Conservation (phyloP, 1,284 basidiomycete species). For the Leccinum huronense region DNA sequence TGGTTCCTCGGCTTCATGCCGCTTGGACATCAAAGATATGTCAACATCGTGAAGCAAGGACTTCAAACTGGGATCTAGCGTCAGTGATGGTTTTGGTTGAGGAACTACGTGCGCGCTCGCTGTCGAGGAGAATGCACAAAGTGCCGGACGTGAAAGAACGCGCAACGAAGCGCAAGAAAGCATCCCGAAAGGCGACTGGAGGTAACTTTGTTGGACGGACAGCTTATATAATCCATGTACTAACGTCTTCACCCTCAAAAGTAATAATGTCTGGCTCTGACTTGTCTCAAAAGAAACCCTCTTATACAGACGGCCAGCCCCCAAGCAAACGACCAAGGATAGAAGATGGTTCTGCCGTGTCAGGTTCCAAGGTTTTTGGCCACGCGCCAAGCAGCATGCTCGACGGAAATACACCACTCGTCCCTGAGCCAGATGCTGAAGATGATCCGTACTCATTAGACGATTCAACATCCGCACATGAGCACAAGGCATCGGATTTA, state of each 20-base stretch:
- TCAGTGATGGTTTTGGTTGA: slow-evolving; percentile 48
- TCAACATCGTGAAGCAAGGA: slow-evolving; percentile 63
- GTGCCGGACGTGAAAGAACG: slow-evolving; percentile 23
- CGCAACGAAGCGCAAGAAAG: slow-evolving; percentile 27
- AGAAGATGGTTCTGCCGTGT: slow-evolving; percentile 21
- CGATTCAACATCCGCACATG: slow-evolving; percentile 38
- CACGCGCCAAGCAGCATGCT: slow-evolving; percentile 19
- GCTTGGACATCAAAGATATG: slow-evolving; percentile 54
- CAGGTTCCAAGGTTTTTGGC: slow-evolving; percentile 16
- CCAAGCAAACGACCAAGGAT: slow-evolving; percentile 46
- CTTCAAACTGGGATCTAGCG: slow-evolving; percentile 63
- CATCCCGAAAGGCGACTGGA: slow-evolving; percentile 17
- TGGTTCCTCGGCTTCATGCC: slow-evolving; percentile 20
- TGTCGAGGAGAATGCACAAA: slow-evolving; percentile 22
- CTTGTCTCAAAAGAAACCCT: slow-evolving; percentile 12
- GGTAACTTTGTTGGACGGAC: neutral
- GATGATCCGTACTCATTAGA: slow-evolving; percentile 51
- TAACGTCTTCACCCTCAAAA: neutral
- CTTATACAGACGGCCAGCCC: slow-evolving; percentile 30
- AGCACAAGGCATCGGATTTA: slow-evolving; percentile 74
- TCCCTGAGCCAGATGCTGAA: slow-evolving; percentile 40
- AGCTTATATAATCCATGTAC: slow-evolving; percentile 27
- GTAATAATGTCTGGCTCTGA: slow-evolving; percentile 20
- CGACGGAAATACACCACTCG: slow-evolving; percentile 32
- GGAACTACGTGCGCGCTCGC: slow-evolving; percentile 13